Evolutionary conservation across 305 asterid species (phyloP).

Genomic region (Fraxinus floribunda): DNA sequence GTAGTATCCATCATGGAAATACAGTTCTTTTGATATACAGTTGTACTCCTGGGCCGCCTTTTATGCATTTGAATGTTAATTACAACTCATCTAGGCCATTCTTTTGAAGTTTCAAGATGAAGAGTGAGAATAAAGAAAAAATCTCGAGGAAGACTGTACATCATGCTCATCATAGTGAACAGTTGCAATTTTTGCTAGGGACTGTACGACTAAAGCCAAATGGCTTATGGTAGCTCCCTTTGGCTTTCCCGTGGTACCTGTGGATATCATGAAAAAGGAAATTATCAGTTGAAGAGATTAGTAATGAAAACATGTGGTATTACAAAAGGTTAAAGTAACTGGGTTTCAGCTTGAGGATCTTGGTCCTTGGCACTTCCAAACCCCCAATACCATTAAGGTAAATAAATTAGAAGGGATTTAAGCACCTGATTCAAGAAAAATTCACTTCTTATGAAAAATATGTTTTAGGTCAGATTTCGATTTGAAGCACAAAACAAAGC

Average conservation of each 20-base stretch:
- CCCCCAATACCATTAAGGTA: neutral
- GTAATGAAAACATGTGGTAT: neutral
- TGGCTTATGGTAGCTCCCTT: conserved; percentile 82
- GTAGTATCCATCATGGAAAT: neutral
- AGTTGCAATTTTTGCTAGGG: conserved; percentile 80
- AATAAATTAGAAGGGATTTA: neutral
- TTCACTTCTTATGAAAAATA: neutral
- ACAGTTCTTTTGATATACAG: neutral
- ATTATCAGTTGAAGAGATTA: neutral
- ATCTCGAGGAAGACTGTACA: conserved; percentile 38
- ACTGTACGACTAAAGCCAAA: conserved; percentile 68
- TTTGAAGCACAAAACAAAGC: neutral
- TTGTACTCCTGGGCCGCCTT: neutral
- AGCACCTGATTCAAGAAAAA: neutral
- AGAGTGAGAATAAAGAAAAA: neutral
- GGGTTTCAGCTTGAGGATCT: neutral
- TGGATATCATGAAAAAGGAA: conserved; percentile 22
- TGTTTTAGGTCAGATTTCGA: neutral
- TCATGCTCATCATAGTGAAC: conserved; percentile 79
- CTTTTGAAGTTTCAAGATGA: neutral
- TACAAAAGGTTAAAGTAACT: neutral
- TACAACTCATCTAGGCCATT: neutral
- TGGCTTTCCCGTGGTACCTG: conserved; percentile 92
- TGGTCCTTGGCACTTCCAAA: neutral
- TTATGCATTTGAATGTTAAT: neutral